These are phyloP conservation scores for Penicillium goetzii DNA, from an alignment of 495 filamentous ascomycete genomes.

Conservation along the genomic window DNA sequence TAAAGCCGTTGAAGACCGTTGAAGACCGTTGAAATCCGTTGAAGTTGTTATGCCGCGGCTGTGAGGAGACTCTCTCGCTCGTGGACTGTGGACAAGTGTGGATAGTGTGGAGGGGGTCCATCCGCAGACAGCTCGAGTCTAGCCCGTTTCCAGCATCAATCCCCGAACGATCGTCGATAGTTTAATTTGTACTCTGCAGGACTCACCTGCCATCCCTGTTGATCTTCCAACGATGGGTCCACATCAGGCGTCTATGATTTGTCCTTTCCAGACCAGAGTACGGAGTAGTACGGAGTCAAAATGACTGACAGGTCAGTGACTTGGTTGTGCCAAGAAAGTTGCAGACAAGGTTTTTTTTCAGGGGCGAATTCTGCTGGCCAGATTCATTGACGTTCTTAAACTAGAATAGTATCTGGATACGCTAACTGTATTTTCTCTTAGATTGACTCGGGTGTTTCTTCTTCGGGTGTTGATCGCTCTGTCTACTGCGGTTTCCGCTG, in stretches of 20 bases:
- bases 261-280: not conserved
- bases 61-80: not conserved
- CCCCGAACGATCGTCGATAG: slow-evolving; percentile 17
- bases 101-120: not conserved
- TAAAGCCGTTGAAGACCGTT: not conserved
- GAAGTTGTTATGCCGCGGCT: slow-evolving; percentile 4
- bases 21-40: slow-evolving; percentile 3
- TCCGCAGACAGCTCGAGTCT: not conserved
- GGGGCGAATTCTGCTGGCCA: not conserved
- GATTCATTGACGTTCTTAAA: not conserved
- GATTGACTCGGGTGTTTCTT: not conserved
- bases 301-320: not conserved
- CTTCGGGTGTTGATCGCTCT: not conserved
- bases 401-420: not conserved
- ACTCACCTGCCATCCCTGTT: slow-evolving; percentile 12
- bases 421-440: not conserved
- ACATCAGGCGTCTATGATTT: not conserved
- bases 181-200: slow-evolving; percentile 11
- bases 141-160: slow-evolving; percentile 13
- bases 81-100: no score
- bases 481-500: not conserved
- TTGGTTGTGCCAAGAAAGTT: not conserved
- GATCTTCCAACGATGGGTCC: not conserved
- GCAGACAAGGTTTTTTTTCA: slow-evolving; percentile 1
- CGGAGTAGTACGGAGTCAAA: not conserved